phyloP scores from a whole-genome alignment of 495 filamentous ascomycete genomes.

The Penicillium parvum region DNA sequence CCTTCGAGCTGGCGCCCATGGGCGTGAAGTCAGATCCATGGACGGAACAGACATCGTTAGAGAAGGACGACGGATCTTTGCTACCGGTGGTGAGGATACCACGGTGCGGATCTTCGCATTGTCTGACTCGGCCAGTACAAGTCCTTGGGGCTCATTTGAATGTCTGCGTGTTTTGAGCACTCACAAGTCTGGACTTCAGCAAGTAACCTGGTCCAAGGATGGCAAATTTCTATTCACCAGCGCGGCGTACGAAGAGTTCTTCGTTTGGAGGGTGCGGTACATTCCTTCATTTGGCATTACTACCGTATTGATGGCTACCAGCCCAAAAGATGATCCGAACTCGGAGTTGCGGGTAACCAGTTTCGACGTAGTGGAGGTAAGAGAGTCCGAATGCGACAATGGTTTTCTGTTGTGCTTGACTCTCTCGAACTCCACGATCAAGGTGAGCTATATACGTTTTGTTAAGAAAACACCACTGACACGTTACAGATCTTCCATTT shows the following conservation, averaged over 20 bases:
- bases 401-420: constrained; percentile 57
- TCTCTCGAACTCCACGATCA: constrained; percentile 75
- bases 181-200: constrained; percentile 80
- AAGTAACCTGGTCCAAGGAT: constrained; percentile 64
- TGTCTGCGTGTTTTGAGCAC: constrained; percentile 62
- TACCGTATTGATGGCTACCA: constrained; percentile 59
- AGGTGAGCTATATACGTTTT: constrained; percentile 31
- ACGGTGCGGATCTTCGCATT: constrained; percentile 57
- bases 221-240: constrained; percentile 74
- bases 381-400: constrained; percentile 13
- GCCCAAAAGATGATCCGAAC: constrained; percentile 52
- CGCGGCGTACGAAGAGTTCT: constrained; percentile 84
- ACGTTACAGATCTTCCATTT: constrained; percentile 55
- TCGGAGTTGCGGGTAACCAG: constrained; percentile 75
- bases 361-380: constrained; percentile 55
- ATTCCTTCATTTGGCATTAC: constrained; percentile 53
- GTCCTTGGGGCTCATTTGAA: constrained; percentile 35
- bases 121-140: constrained; percentile 11
- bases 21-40: constrained; percentile 79
- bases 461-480: background rate
- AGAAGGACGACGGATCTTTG: constrained; percentile 41
- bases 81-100: constrained; percentile 90
- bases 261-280: constrained; percentile 64
- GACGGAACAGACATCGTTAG: constrained; percentile 41
- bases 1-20: constrained; percentile 70